A percentile compares a stretch with the other conserved stretches of the same genome.
These are phyloP conservation scores for Aureococcus anophagefferens DNA, from an alignment of 108 stramenopile genomes.

Conservation along the genomic window DNA sequence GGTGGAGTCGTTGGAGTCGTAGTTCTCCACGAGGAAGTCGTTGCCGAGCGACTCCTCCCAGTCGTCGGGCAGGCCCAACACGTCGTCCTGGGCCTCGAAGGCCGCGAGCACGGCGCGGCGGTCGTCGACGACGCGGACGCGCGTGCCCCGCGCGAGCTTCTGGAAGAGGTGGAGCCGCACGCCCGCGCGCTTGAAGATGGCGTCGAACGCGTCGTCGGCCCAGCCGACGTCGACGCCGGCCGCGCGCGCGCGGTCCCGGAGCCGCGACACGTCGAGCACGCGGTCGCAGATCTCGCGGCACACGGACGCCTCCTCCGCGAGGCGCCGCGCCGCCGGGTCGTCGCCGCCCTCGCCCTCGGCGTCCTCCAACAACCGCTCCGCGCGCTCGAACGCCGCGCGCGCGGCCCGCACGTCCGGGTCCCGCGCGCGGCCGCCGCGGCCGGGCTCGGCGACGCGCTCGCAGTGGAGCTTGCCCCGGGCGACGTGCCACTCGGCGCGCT, in stretches of 20 bases:
- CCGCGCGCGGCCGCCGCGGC: background rate
- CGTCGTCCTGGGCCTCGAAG: constrained; percentile 2
- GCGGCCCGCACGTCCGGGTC: background rate
- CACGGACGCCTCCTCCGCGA: background rate
- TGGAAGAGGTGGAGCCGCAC: background rate
- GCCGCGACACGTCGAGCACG: background rate
- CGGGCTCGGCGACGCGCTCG: background rate
- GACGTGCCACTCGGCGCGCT: constrained; percentile 3
- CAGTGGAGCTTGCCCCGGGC: background rate
- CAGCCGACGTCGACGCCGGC: background rate
- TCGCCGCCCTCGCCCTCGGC: background rate
- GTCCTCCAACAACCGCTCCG: background rate
- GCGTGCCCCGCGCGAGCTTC: background rate
- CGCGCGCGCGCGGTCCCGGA: background rate
- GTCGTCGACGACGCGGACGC: background rate
- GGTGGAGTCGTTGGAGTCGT: background rate
- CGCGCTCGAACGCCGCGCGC: background rate
- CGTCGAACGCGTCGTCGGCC: background rate
- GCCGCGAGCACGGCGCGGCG: background rate
- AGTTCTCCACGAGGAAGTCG: background rate
- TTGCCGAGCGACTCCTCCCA: background rate
- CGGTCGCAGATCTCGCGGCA: background rate
- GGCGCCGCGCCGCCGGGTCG: background rate
- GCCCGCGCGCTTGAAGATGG: background rate
- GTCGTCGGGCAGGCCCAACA: background rate